phyloP scores from a whole-genome alignment of 108 stramenopile species.

The Cyclotella baltica region DNA sequence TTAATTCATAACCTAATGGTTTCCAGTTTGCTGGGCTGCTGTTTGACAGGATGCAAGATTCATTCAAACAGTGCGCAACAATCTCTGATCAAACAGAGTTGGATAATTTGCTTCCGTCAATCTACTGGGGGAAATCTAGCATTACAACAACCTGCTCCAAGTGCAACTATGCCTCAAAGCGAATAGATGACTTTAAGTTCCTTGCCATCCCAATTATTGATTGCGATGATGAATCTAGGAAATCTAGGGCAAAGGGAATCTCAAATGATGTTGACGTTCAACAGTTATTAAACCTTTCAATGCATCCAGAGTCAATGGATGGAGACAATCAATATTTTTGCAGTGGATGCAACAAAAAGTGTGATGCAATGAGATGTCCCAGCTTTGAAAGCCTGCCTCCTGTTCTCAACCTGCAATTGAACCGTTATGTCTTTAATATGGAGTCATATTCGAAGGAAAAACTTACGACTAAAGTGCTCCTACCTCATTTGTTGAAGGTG shows the following conservation, averaged over 20 bases:
- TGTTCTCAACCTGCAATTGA: constrained; percentile 86
- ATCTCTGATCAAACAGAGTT: constrained; percentile 27
- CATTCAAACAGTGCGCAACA: constrained; percentile 65
- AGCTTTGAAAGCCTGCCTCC: constrained; percentile 68
- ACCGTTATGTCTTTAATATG: constrained; percentile 83
- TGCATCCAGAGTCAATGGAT: constrained; percentile 65
- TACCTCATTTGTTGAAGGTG: constrained; percentile 60
- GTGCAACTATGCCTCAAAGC: constrained; percentile 57
- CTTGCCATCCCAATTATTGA: constrained; percentile 74
- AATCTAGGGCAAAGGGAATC: constrained; percentile 1
- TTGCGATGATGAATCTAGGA: constrained; percentile 2
- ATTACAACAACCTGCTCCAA: constrained; percentile 72
- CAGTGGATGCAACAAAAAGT: constrained; percentile 63
- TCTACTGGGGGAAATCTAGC: constrained; percentile 70
- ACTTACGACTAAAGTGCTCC: constrained; percentile 70
- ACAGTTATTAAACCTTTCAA: constrained; percentile 70
- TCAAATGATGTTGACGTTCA: constrained; percentile 70
- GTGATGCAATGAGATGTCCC: constrained; percentile 65
- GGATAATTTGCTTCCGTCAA: constrained; percentile 56
- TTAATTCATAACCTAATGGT: neutral
- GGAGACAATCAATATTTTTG: constrained; percentile 91
- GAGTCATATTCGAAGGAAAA: constrained; percentile 71
- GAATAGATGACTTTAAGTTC: constrained; percentile 77
- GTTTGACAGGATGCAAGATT: constrained; percentile 83
- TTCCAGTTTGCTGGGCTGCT: constrained; percentile 79